Base-by-base conservation (phyloP, 106 monocot species). In the Dendrobium huoshanense region DNA sequence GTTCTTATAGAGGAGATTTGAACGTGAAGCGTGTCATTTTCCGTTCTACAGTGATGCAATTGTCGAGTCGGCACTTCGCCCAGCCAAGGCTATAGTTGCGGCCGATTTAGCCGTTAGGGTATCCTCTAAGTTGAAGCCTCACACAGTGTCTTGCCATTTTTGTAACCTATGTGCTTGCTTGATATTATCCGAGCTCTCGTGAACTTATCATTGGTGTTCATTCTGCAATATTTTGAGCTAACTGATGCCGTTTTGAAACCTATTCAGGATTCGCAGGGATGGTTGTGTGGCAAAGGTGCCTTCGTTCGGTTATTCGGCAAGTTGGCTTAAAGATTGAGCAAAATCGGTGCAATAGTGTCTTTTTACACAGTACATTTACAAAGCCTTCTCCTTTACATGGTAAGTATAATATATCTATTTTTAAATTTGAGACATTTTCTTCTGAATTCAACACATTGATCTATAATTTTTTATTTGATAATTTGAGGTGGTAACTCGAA, bases 241-340 rank as follows among this genome's bases (percentile, higher is more conserved):
- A 70, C 33, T 16, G 37, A 11, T 70, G 33, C 13, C 11, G 16
- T 10, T 37, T 70, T 11, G 20, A 70, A 16, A 22, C 37, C 15
- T 15, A 11, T 70, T 68, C 41, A 58, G 75, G 51, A 75, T 65
- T 82, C 40, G 42, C 24, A 78, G 77, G 54, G 20, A 86, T 86
- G 86, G 80, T 49, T 76, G 73, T 80, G 74, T 84, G 84, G 84
- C 84, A 76, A 72, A 78, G 87, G 67, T 68, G 5, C 43, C 64
- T 87, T 8, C 81, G 68, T 9, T 75, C 56, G 8, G 75, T 59
- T 33, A 13, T 87, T 79, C 75, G 81, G 37, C 78, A 81, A n/a
- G 76, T 61, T 55, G 27, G 33, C 56, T 51, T 77, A 41, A 73
- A 13, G 29, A 47, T 81, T 47, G 80, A 58, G 80, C 49, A 56